phyloP scores from a whole-genome alignment of 2,329 filamentous ascomycete species.

The Colletotrichum graminicola region DNA sequence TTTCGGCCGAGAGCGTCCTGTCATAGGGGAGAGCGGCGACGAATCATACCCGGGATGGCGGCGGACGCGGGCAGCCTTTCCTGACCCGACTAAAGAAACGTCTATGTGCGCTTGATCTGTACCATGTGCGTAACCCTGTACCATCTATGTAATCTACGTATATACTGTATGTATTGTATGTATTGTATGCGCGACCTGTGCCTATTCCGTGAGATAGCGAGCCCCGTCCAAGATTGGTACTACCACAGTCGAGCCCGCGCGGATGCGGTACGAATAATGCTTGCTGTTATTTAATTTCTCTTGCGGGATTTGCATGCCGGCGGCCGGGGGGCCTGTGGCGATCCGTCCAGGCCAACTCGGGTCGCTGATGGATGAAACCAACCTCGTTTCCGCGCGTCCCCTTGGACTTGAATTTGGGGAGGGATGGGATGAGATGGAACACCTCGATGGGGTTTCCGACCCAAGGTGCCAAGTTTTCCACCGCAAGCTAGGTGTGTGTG shows the following conservation, averaged over 20 bases:
- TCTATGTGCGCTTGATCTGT: background rate
- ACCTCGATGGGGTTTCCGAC: too few relatives aligned
- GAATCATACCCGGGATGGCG: background rate
- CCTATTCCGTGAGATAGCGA: background rate
- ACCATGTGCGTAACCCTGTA: background rate
- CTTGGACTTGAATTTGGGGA: too few relatives aligned
- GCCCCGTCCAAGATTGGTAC: background rate
- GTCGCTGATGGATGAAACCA: background rate
- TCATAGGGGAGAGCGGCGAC: background rate
- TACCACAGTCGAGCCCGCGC: background rate
- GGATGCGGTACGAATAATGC: background rate
- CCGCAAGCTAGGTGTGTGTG: too few relatives aligned
- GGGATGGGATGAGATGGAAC: too few relatives aligned
- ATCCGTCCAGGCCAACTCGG: slow-evolving; percentile 17
- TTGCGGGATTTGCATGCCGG: background rate
- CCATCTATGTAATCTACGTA: background rate
- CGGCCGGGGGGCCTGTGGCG: background rate
- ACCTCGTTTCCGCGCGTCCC: slow-evolving; percentile 8
- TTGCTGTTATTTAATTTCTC: background rate
- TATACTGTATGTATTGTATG: background rate
- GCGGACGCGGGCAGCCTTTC: background rate
- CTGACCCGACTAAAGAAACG: background rate
- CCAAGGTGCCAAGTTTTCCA: too few relatives aligned
- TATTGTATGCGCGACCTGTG: background rate
- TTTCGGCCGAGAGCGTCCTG: slow-evolving; percentile 16